phyloP scores from a whole-genome alignment of 2,329 filamentous ascomycete genomes.

The Sphaerulina musiva region DNA sequence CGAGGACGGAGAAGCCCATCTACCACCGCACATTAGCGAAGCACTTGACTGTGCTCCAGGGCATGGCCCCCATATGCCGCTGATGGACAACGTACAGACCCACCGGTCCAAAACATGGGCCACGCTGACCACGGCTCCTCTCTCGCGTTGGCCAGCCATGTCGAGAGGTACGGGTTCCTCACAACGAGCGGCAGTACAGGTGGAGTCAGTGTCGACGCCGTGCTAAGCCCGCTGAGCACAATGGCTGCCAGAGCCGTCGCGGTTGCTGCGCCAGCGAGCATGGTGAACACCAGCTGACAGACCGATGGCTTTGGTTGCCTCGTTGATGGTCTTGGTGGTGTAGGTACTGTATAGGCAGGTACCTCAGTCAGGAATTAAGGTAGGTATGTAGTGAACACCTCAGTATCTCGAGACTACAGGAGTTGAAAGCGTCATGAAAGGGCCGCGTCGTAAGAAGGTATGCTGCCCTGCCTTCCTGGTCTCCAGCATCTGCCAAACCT shows the following conservation, averaged over 20 bases:
- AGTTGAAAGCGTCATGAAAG: no score
- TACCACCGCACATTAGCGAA: slow-evolving; percentile 25
- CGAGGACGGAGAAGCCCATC: slow-evolving; percentile 58
- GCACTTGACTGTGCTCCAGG: background rate
- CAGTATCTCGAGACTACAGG: no score
- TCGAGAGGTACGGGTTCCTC: slow-evolving; percentile 47
- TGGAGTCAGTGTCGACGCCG: slow-evolving; percentile 51
- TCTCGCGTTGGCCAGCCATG: slow-evolving; percentile 58
- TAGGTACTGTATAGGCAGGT: background rate
- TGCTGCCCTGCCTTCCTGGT: no score
- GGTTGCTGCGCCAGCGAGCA: slow-evolving; percentile 16
- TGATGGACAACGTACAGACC: slow-evolving; percentile 45
- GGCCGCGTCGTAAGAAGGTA: no score
- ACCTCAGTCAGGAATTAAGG: no score
- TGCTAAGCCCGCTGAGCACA: slow-evolving; percentile 24
- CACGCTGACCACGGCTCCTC: slow-evolving; percentile 72
- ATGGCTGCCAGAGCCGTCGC: slow-evolving; percentile 20
- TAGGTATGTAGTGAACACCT: no score
- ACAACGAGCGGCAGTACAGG: slow-evolving; percentile 47
- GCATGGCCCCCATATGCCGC: slow-evolving; percentile 8
- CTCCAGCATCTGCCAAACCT: no score
- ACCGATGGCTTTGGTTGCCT: no score
- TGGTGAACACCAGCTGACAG: slow-evolving; percentile 5
- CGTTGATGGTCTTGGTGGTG: background rate
- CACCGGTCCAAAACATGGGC: slow-evolving; percentile 79